Conservation (phyloP, 169 alveolate species). For the Theileria orientalis region DNA sequence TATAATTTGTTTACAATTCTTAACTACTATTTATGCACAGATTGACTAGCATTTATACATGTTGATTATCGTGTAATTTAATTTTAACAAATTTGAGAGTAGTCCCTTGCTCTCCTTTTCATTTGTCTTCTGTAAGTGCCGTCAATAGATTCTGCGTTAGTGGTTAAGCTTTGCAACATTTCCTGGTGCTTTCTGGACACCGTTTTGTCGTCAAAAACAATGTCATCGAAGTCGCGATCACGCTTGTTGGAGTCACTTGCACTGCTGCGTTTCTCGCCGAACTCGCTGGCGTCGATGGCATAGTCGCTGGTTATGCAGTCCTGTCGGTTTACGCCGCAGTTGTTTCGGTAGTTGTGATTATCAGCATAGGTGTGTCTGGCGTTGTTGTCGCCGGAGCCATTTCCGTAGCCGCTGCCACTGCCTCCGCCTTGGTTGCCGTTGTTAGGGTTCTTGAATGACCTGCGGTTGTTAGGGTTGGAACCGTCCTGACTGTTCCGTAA, state of each 20-base stretch:
- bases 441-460: neutral
- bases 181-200: neutral
- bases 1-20: neutral
- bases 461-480: slow-evolving; percentile 10
- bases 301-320: slow-evolving; percentile 12
- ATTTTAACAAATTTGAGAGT: slow-evolving; percentile 17
- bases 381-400: neutral
- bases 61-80: neutral
- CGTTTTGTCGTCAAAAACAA: slow-evolving; percentile 4
- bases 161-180: slow-evolving; percentile 17
- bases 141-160: slow-evolving; percentile 34
- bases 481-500: slow-evolving; percentile 34
- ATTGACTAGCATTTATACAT: neutral
- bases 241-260: neutral
- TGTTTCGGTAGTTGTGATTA: slow-evolving; percentile 6
- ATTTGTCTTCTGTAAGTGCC: slow-evolving; percentile 11
- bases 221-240: neutral
- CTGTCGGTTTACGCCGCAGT: slow-evolving; percentile 16
- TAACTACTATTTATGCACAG: neutral
- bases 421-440: slow-evolving; percentile 1
- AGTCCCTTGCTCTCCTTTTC: neutral
- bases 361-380: neutral
- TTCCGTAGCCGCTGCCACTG: neutral
- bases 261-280: neutral
- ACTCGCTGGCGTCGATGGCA: slow-evolving; percentile 5